Conservation (phyloP, 768 basidiomycete genomes). For the Trametes sanguinea region DNA sequence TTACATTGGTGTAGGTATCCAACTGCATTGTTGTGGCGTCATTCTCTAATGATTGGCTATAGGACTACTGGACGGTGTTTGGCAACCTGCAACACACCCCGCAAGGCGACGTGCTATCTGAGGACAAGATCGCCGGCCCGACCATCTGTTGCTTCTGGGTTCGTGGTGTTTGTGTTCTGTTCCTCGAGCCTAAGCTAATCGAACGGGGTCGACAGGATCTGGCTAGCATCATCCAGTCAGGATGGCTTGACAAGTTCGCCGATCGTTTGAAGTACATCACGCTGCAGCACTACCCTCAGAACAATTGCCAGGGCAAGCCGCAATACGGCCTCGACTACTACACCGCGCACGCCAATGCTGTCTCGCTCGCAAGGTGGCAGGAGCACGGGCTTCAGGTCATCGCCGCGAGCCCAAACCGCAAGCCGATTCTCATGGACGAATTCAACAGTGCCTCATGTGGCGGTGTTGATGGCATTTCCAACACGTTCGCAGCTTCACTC, state of each 20-base stretch:
- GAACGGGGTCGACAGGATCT: slow-evolving; percentile 39
- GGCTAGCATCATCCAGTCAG: slow-evolving; percentile 42
- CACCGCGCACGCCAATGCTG: slow-evolving; percentile 47
- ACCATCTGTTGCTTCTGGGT: slow-evolving; percentile 58
- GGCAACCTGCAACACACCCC: slow-evolving; percentile 39
- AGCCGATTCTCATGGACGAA: slow-evolving; percentile 51
- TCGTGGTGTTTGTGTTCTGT: slow-evolving; percentile 1
- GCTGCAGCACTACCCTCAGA: slow-evolving; percentile 56
- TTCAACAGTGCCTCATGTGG: slow-evolving; percentile 58
- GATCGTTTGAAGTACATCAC: slow-evolving; percentile 50
- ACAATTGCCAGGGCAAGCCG: slow-evolving; percentile 40
- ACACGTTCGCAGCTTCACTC: slow-evolving; percentile 52
- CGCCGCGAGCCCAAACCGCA: slow-evolving; percentile 36
- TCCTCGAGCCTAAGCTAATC: background rate
- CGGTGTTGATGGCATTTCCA: slow-evolving; percentile 49
- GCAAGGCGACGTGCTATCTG: slow-evolving; percentile 41
- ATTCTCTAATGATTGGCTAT: background rate
- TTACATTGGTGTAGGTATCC: slow-evolving; percentile 45
- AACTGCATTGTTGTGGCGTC: background rate
- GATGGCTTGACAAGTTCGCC: slow-evolving; percentile 41
- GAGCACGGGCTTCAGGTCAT: slow-evolving; percentile 41
- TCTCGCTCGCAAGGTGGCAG: slow-evolving; percentile 48
- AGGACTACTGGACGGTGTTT: slow-evolving; percentile 47
- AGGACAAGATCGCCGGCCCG: slow-evolving; percentile 48
- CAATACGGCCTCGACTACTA: slow-evolving; percentile 45